phyloP scores from a whole-genome alignment of 805 yeast genomes.

The Metschnikowia drakensbergensis region DNA sequence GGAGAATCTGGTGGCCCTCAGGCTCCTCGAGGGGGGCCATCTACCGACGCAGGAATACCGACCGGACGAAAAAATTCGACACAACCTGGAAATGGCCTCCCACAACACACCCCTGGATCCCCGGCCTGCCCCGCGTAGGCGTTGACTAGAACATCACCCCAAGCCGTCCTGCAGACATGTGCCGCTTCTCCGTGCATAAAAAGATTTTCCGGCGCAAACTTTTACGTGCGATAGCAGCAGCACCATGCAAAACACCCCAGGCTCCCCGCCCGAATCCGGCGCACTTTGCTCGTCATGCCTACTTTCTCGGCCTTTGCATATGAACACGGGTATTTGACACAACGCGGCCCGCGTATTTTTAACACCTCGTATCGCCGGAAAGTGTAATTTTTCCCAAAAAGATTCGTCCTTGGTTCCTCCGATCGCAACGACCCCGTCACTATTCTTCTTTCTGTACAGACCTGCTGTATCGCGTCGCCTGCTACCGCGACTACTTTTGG shows the following conservation, averaged over 20 bases:
- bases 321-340: background rate
- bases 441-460: no score
- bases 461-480: no score
- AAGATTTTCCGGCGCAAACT: constrained; percentile 7
- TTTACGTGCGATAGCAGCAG: background rate
- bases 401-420: no score
- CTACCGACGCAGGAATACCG: background rate
- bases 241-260: background rate
- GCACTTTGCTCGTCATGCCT: background rate
- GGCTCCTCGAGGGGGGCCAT: no score
- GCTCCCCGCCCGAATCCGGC: background rate
- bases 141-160: background rate
- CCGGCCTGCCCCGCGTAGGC: no score
- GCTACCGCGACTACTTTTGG: no score
- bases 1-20: background rate
- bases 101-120: no score
- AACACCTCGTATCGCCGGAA: no score
- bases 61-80: background rate
- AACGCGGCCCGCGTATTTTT: background rate
- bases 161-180: background rate
- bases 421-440: no score
- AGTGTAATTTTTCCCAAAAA: no score
- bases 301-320: background rate
- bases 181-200: background rate
- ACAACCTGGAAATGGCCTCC: no score